phyloP scores from a whole-genome alignment of 108 stramenopile species.

The Stephanodiscus minutulus region DNA sequence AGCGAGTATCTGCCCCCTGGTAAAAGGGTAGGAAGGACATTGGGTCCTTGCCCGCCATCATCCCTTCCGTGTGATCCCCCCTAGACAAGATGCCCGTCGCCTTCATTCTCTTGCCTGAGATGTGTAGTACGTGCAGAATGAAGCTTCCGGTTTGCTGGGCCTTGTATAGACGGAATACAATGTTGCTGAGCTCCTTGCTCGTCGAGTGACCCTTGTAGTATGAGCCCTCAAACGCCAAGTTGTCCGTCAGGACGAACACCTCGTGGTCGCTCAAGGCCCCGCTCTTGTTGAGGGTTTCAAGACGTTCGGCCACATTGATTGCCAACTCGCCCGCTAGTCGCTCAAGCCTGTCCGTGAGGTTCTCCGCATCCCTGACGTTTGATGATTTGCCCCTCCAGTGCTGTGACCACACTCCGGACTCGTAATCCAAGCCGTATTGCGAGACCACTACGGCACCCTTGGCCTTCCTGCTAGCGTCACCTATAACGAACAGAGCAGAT shows the following conservation, averaged over 20 bases:
- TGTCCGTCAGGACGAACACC: too few relatives aligned
- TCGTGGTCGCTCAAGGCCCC: constrained; percentile 21
- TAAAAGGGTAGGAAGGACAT: constrained; percentile 7
- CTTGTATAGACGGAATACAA: too few relatives aligned
- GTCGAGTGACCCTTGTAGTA: constrained; percentile 55
- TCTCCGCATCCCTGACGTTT: too few relatives aligned
- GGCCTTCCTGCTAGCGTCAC: too few relatives aligned
- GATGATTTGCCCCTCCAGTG: neutral
- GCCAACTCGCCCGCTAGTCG: neutral
- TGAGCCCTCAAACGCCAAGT: constrained; percentile 35
- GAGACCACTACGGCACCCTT: constrained; percentile 20
- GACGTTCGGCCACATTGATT: too few relatives aligned
- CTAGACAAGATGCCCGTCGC: constrained; percentile 29
- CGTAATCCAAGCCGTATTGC: too few relatives aligned
- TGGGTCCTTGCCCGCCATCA: constrained; percentile 3
- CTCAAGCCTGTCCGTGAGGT: constrained; percentile 24
- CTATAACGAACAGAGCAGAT: constrained; percentile 23
- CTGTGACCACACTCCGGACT: constrained; percentile 19
- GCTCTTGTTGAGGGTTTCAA: too few relatives aligned
- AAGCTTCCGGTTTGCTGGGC: neutral
- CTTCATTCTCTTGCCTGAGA: constrained; percentile 28
- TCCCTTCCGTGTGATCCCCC: too few relatives aligned
- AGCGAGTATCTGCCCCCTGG: constrained; percentile 6
- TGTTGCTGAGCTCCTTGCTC: too few relatives aligned
- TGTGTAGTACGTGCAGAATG: constrained; percentile 21